These are phyloP conservation scores for Pichia sp. DNA, from an alignment of 1,139 yeast genomes.

Conservation along the genomic window DNA sequence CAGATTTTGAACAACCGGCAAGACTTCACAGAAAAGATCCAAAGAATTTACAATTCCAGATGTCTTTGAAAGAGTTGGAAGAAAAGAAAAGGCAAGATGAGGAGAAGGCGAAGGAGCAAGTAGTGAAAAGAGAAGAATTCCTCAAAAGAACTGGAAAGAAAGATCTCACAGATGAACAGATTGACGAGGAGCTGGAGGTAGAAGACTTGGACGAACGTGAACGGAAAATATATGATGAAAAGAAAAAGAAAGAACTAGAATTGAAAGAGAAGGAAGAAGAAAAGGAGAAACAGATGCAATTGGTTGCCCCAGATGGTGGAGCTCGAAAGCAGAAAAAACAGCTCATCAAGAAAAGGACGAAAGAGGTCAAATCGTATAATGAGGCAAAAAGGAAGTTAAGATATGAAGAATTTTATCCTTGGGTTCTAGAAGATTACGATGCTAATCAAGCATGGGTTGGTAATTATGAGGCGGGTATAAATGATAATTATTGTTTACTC, in stretches of 20 bases:
- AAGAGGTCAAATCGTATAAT: conserved; percentile 75
- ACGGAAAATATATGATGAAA: conserved; percentile 25
- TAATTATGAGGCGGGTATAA: conserved; percentile 83
- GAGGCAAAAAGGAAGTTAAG: conserved; percentile 78
- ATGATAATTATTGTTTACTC: conserved; percentile 80
- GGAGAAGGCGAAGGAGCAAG: conserved; percentile 32
- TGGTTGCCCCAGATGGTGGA: conserved; percentile 92
- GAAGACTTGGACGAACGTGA: conserved; percentile 32
- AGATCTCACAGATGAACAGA: conserved; percentile 26
- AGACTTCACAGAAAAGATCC: conserved; percentile 92
- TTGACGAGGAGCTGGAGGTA: conserved; percentile 29
- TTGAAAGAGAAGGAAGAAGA: conserved; percentile 27
- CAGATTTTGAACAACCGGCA: conserved; percentile 74
- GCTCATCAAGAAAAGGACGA: conserved; percentile 71
- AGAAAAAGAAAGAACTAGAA: conserved; percentile 34
- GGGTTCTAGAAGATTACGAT: conserved; percentile 97
- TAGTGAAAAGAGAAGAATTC: conserved; percentile 30
- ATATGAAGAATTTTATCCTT: conserved; percentile 94
- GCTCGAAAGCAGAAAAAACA: conserved; percentile 64
- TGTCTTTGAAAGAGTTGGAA: conserved; percentile 60
- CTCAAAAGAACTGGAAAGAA: conserved; percentile 24
- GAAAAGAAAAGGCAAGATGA: conserved; percentile 45
- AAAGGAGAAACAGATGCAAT: conserved; percentile 51
- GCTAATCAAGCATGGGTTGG: conserved; percentile 95
- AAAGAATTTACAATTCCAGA: conserved; percentile 78